Conservation (phyloP, 129 eudicot species). For the Glebionis coronaria region DNA sequence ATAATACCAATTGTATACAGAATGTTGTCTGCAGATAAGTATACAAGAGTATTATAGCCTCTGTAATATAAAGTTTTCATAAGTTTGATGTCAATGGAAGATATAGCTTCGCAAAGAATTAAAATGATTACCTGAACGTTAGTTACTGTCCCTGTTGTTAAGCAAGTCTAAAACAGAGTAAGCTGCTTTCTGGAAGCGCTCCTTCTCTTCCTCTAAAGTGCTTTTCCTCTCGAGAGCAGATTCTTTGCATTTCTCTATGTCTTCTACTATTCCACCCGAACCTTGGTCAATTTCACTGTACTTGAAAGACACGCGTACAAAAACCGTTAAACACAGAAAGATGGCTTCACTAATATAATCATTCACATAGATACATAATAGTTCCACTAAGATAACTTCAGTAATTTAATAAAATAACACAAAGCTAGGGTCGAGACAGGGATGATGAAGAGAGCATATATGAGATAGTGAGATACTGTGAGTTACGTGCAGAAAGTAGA, state of each 20-base stretch:
- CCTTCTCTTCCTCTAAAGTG: conserved; percentile 64
- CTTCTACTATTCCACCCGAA: conserved; percentile 68
- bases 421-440: conserved; percentile 7
- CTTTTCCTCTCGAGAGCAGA: conserved; percentile 60
- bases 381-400: conserved; percentile 8
- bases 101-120: neutral
- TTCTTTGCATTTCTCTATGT: conserved; percentile 71
- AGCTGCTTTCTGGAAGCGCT: conserved; percentile 80
- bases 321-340: conserved; percentile 13
- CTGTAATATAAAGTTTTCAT: conserved; percentile 1
- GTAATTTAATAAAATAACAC: conserved; percentile 11
- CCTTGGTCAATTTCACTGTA: conserved; percentile 76
- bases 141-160: conserved; percentile 41
- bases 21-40: conserved; percentile 23
- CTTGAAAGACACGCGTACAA: conserved; percentile 15
- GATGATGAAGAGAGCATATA: conserved; percentile 10
- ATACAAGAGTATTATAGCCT: conserved; percentile 5
- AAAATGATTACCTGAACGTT: conserved; percentile 24
- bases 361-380: neutral
- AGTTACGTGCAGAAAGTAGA: neutral
- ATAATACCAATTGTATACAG: conserved; percentile 9
- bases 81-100: neutral
- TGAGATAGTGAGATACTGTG: conserved; percentile 2
- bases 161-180: conserved; percentile 78
- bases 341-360: conserved; percentile 10